A percentile compares a stretch with the other conserved stretches of the same genome.
phyloP scores from a whole-genome alignment of 768 basidiomycete species.

The Rhizopogon rudus region DNA sequence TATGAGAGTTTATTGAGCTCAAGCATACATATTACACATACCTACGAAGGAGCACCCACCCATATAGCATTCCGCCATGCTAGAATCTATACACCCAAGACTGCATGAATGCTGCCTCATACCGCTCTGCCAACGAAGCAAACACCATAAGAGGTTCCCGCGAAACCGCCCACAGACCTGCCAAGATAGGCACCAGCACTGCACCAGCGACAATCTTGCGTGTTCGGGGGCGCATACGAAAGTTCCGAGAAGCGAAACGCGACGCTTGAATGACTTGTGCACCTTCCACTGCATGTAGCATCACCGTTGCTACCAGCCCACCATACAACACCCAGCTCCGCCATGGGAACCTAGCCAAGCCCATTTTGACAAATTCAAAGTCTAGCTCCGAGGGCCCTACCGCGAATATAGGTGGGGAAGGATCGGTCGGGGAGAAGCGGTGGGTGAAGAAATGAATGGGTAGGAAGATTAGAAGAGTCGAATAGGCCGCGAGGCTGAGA shows the following conservation, averaged over 20 bases:
- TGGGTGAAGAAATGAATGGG: conserved; percentile 70
- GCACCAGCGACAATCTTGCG: conserved; percentile 29
- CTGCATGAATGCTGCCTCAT: conserved; percentile 42
- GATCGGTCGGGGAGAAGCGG: conserved; percentile 48
- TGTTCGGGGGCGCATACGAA: conserved; percentile 11
- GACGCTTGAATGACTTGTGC: conserved; percentile 45
- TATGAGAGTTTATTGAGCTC: neutral
- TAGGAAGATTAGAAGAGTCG: conserved; percentile 49
- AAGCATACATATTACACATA: neutral
- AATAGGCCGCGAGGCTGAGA: conserved; percentile 62
- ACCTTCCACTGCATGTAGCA: conserved; percentile 64
- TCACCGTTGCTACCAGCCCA: conserved; percentile 51
- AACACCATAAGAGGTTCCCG: conserved; percentile 57
- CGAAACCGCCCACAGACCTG: conserved; percentile 50
- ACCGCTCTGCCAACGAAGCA: conserved; percentile 44
- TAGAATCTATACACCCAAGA: conserved; percentile 45
- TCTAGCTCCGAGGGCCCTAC: conserved; percentile 76
- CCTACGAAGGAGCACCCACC: neutral
- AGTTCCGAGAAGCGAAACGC: conserved; percentile 32
- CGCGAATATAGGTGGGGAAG: conserved; percentile 43
- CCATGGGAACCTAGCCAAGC: conserved; percentile 55
- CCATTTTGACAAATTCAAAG: conserved; percentile 79
- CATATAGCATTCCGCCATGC: neutral
- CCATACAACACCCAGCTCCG: conserved; percentile 59
- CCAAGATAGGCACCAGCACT: conserved; percentile 45